Conservation (phyloP, 768 basidiomycete genomes). For the Dacryopinax primogenitus region DNA sequence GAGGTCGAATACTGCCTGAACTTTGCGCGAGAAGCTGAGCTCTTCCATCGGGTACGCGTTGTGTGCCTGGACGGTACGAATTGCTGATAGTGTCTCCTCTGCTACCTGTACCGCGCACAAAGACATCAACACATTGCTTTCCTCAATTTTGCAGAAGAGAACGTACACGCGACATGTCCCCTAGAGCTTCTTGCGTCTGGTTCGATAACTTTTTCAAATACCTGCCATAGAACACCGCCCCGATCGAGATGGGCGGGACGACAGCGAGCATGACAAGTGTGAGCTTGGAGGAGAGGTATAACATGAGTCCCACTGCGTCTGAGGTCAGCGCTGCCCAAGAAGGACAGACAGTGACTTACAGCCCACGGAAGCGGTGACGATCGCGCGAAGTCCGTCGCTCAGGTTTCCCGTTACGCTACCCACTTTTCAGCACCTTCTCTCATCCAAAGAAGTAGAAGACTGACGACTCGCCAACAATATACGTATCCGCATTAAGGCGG, state of each 20-base stretch:
- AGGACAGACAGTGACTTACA: conserved; percentile 38
- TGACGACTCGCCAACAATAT: conserved; percentile 85
- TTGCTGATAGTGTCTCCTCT: conserved; percentile 74
- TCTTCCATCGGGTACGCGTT: conserved; percentile 73
- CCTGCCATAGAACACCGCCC: conserved; percentile 87
- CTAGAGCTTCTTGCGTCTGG: conserved; percentile 84
- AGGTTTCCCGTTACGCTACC: conserved; percentile 35
- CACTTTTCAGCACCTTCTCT: not conserved
- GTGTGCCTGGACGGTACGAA: conserved; percentile 83
- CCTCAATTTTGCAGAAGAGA: not conserved
- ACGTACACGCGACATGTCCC: conserved; percentile 74
- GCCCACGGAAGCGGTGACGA: conserved; percentile 90
- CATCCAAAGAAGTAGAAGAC: conserved; percentile 11
- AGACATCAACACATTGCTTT: conserved; percentile 12
- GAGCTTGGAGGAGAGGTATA: conserved; percentile 77
- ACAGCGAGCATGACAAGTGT: conserved; percentile 87
- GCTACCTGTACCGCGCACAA: conserved; percentile 46
- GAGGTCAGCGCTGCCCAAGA: not conserved
- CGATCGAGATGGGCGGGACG: conserved; percentile 76
- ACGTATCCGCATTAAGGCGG: conserved; percentile 78
- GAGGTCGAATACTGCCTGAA: conserved; percentile 51
- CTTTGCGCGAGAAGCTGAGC: conserved; percentile 52
- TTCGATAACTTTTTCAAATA: conserved; percentile 87
- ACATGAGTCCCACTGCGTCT: conserved; percentile 75
- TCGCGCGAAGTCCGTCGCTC: conserved; percentile 41